Evolutionary conservation across 2,329 filamentous ascomycete species (phyloP), one percentile per base, ranked within the genome.

Genomic region (Xylariaceae sp.): DNA sequence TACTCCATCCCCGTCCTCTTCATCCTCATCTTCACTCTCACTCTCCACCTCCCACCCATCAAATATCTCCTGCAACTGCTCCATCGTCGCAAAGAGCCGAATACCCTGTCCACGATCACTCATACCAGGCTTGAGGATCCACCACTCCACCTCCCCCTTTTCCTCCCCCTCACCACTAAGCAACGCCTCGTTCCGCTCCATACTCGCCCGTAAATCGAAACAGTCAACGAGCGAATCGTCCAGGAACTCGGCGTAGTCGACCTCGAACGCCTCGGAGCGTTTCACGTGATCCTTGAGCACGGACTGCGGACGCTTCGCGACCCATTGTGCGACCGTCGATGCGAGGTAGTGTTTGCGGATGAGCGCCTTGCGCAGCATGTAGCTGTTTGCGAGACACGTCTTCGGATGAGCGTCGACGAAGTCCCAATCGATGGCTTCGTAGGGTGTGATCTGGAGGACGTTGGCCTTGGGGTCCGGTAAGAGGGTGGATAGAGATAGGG

Each of bases 81-180:
- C 86, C 78, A 94, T 89, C 2, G 86, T 90, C 67, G 85, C 89
- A 73, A 99, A 99, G 0, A 99, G 78, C 45, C 90, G 79, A 59
- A 99, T 97, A 0, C 94, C 94, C 72, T 97, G 92, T 0, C 93
- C 94, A 23, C 93, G 84, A 72, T 99, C 94, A 73, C 91, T 96
- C 94, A 99, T 97, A 7, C 93, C 89, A 0, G 94, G 93, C 75
- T 99, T 99, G 61, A 99, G 74, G 65, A 99, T 97, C 94, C 94
- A 99, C 93, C 93, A 99, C 72, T 95, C 86, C 81, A 48, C 82
- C 76, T 9, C 51, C 58, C 17, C 61, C 51, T 59, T 66, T 1
- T 68, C 66, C 2, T 57, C 48, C 7, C 39, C 42, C 2, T 10
- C 13, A 35, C 8, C 53, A 1, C 59, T 62, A 10, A 64, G 18